phyloP scores from a whole-genome alignment of 2,329 filamentous ascomycete species.

The Nannizzia gypsea region DNA sequence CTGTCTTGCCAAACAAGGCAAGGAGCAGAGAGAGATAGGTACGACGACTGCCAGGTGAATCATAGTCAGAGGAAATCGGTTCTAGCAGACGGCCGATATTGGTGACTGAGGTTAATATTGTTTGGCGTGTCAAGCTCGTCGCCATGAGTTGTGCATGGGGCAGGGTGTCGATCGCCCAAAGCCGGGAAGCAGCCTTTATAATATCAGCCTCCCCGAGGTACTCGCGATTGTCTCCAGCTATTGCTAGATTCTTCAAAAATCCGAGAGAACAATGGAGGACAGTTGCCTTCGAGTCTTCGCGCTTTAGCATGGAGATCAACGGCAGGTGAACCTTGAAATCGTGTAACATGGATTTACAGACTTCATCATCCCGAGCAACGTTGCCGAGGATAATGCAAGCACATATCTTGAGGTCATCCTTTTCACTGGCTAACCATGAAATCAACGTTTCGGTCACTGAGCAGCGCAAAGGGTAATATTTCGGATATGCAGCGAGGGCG shows the following conservation, averaged over 20 bases:
- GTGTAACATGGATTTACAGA: constrained; percentile 32
- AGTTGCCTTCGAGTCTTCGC: constrained; percentile 26
- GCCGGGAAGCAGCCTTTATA: constrained; percentile 27
- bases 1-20: constrained; percentile 31
- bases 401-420: constrained; percentile 37
- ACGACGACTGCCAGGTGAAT: constrained; percentile 20
- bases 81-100: constrained; percentile 30
- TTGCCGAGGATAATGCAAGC: constrained; percentile 40
- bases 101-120: constrained; percentile 26
- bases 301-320: constrained; percentile 31
- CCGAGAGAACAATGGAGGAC: constrained; percentile 36
- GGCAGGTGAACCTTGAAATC: constrained; percentile 30
- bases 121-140: constrained; percentile 30
- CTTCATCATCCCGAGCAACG: constrained; percentile 33
- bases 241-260: constrained; percentile 39
- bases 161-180: constrained; percentile 33
- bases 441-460: constrained; percentile 27
- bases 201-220: constrained; percentile 29
- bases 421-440: constrained; percentile 28
- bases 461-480: constrained; percentile 30
- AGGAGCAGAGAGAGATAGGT: constrained; percentile 35
- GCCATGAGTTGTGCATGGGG: constrained; percentile 36
- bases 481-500: constrained; percentile 26
- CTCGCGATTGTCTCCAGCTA: constrained; percentile 32
- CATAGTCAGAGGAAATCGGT: constrained; percentile 20